These are phyloP conservation scores for Xylaria sp. DNA, from an alignment of 2,329 filamentous ascomycete genomes.

Conservation along the genomic window DNA sequence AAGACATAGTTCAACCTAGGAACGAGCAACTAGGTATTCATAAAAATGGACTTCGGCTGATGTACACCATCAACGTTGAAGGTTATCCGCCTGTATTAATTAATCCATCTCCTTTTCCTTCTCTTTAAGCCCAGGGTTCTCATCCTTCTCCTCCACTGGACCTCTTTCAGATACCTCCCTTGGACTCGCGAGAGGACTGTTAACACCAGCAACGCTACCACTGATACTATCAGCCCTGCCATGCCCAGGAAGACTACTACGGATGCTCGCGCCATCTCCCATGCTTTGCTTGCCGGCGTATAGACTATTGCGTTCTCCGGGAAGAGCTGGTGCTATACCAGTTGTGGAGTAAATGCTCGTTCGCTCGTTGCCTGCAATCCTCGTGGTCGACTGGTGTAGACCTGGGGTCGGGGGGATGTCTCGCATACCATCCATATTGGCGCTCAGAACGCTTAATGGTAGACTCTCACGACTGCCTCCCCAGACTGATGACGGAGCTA, in stretches of 20 bases:
- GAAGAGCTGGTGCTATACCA: constrained; percentile 72
- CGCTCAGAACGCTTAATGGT: constrained; percentile 80
- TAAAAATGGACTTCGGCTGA: background rate
- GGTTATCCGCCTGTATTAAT: background rate
- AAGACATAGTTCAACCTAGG: constrained; percentile 1
- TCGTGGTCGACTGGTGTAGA: constrained; percentile 62
- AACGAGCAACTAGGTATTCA: constrained; percentile 4
- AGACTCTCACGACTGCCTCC: constrained; percentile 84
- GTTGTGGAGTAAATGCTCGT: constrained; percentile 84
- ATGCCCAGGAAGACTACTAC: constrained; percentile 82
- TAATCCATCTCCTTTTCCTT: constrained; percentile 39
- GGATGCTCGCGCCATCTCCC: constrained; percentile 79
- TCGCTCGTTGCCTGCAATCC: constrained; percentile 66
- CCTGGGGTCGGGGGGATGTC: constrained; percentile 60
- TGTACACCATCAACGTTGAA: constrained; percentile 1
- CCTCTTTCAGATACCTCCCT: constrained; percentile 55
- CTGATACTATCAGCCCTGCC: constrained; percentile 83
- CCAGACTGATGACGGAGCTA: constrained; percentile 85
- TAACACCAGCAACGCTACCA: constrained; percentile 74
- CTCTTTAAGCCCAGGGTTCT: constrained; percentile 38
- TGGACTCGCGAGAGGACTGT: constrained; percentile 72
- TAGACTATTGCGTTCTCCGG: constrained; percentile 83
- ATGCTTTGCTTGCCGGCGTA: constrained; percentile 71
- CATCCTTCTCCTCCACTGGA: constrained; percentile 48
- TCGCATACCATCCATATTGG: constrained; percentile 67